Conservation (phyloP, 345 rosid species). For the Excoecaria agallocha region DNA sequence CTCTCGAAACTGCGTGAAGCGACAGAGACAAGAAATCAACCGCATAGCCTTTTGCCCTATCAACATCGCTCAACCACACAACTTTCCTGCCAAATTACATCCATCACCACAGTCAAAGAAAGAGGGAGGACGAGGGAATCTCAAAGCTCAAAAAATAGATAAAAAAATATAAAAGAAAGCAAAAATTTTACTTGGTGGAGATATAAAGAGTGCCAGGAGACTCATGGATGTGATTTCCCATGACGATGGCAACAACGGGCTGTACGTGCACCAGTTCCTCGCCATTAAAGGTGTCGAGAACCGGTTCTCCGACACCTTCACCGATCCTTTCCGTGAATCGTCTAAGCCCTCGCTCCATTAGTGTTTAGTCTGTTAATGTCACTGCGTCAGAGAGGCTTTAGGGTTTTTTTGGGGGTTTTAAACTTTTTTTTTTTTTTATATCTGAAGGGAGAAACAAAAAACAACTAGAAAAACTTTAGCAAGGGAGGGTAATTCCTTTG, state of each 20-base stretch:
- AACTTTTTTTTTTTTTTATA: no score
- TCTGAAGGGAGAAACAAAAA: no score
- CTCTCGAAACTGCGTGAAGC: constrained; percentile 87
- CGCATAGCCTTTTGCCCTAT: constrained; percentile 66
- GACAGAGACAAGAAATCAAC: constrained; percentile 83
- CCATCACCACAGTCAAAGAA: not conserved
- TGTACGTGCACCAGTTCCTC: constrained; percentile 80
- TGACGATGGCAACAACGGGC: constrained; percentile 66
- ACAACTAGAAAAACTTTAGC: no score
- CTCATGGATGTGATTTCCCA: constrained; percentile 60
- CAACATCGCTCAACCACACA: constrained; percentile 82
- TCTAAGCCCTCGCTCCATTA: constrained; percentile 69
- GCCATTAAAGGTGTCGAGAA: constrained; percentile 55
- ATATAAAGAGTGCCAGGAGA: constrained; percentile 86
- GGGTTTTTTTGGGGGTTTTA: not conserved
- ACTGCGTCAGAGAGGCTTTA: not conserved
- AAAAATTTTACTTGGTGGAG: constrained; percentile 50
- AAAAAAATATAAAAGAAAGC: not conserved
- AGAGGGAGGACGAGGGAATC: not conserved
- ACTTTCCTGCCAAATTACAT: constrained; percentile 50
- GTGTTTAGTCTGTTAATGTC: not conserved
- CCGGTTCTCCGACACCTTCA: constrained; percentile 61
- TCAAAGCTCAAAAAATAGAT: not conserved
- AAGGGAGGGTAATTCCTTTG: no score
- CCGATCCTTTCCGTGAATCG: constrained; percentile 53